Evolutionary conservation across 2,329 filamentous ascomycete species (phyloP).

Genomic region (Aspergillus amoenus): DNA sequence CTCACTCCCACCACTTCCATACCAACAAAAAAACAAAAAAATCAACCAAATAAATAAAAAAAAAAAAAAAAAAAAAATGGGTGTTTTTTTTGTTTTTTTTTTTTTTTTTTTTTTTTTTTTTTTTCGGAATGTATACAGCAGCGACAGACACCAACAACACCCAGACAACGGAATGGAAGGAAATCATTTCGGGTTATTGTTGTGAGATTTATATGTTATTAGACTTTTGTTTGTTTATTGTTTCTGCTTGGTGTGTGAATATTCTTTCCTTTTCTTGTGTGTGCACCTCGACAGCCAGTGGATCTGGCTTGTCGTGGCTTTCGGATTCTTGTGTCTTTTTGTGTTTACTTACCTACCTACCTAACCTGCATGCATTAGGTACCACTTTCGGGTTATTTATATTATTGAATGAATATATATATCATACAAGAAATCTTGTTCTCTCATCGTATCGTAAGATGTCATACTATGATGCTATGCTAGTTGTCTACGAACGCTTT

Average conservation of each 20-base stretch:
- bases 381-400: not conserved
- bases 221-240: not conserved
- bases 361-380: not conserved
- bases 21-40: no score
- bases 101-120: not conserved
- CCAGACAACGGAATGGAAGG: conserved; percentile 6
- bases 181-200: conserved; percentile 4
- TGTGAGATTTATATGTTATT: not conserved
- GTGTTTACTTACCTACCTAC: not conserved
- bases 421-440: not conserved
- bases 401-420: not conserved
- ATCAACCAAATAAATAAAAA: no score
- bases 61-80: no score
- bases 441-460: not conserved
- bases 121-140: conserved; percentile 2
- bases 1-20: no score
- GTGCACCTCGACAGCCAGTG: not conserved
- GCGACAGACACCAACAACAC: conserved; percentile 1
- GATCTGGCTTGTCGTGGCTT: not conserved
- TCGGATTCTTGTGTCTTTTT: not conserved
- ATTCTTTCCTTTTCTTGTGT: not conserved
- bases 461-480: not conserved
- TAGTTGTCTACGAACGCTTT: not conserved
- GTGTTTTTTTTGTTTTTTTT: no score
- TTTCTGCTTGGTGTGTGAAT: conserved; percentile 6